Evolutionary conservation across 2,329 filamentous ascomycete genomes (phyloP).

Genomic region (Fusarium sp.): DNA sequence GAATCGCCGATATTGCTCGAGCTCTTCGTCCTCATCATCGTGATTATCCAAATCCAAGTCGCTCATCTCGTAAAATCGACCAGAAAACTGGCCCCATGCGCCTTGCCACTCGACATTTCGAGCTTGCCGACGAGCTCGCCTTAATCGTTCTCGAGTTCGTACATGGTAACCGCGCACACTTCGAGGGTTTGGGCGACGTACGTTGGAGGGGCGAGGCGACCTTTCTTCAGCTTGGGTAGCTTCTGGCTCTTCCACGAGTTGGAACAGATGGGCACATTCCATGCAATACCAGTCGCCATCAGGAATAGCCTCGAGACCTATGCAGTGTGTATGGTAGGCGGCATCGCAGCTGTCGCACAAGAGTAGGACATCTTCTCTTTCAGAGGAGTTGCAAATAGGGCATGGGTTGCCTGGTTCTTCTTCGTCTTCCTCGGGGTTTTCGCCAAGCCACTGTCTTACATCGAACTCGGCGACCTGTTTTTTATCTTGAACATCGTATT

Average conservation of each 20-base stretch:
- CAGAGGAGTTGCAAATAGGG: slow-evolving; percentile 82
- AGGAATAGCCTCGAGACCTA: slow-evolving; percentile 83
- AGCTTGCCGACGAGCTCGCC: slow-evolving; percentile 67
- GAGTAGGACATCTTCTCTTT: slow-evolving; percentile 85
- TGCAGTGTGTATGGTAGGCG: slow-evolving; percentile 91
- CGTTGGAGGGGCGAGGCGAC: slow-evolving; percentile 48
- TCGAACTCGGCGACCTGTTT: slow-evolving; percentile 93
- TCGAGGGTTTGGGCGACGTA: slow-evolving; percentile 50
- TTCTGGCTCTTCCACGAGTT: slow-evolving; percentile 50
- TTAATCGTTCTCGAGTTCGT: slow-evolving; percentile 69
- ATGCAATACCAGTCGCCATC: slow-evolving; percentile 90
- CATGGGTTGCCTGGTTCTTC: slow-evolving; percentile 79
- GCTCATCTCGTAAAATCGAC: slow-evolving; percentile 69
- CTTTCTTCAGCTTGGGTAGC: slow-evolving; percentile 51
- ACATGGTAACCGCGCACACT: slow-evolving; percentile 53
- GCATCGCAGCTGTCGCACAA: slow-evolving; percentile 93
- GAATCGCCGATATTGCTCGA: slow-evolving; percentile 65
- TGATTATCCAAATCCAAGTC: slow-evolving; percentile 57
- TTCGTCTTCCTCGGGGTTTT: slow-evolving; percentile 77
- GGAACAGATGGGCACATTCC: slow-evolving; percentile 72
- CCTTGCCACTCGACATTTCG: slow-evolving; percentile 89
- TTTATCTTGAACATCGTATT: slow-evolving; percentile 79
- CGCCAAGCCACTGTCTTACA: slow-evolving; percentile 77
- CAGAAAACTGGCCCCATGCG: slow-evolving; percentile 77
- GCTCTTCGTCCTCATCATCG: slow-evolving; percentile 76